Evolutionary conservation across 2,329 filamentous ascomycete genomes (phyloP).

Genomic region (Rhexocercosporidium sp.): DNA sequence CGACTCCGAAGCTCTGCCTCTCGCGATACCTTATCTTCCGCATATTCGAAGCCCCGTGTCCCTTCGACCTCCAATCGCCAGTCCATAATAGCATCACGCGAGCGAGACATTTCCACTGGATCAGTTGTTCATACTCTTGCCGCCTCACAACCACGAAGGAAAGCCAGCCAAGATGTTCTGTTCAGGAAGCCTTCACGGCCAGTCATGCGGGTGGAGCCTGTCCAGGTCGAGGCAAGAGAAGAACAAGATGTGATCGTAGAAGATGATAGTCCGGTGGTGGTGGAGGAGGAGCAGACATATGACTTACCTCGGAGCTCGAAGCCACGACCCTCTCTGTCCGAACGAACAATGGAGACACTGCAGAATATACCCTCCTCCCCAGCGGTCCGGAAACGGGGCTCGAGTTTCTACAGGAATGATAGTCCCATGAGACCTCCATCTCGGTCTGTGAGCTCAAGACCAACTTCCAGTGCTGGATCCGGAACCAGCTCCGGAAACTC

Average conservation of each 20-base stretch:
- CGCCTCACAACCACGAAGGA: conserved; percentile 22
- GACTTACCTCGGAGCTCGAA: conserved; percentile 23
- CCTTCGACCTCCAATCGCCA: conserved; percentile 22
- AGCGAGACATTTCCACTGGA: conserved; percentile 24
- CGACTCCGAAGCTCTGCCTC: conserved; percentile 37
- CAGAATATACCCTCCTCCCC: conserved; percentile 81
- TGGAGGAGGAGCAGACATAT: conserved; percentile 23
- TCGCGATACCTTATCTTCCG: conserved; percentile 30
- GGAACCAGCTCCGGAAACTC: conserved; percentile 48
- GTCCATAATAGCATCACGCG: conserved; percentile 13
- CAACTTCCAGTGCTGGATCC: conserved; percentile 58
- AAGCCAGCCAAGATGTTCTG: conserved; percentile 31
- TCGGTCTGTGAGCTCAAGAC: conserved; percentile 56
- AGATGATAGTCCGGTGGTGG: conserved; percentile 20
- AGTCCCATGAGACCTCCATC: conserved; percentile 57
- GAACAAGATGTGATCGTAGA: conserved; percentile 21
- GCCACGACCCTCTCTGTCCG: conserved; percentile 67
- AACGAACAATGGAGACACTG: conserved; percentile 86
- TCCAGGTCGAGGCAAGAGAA: background rate
- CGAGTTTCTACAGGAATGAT: conserved; percentile 74
- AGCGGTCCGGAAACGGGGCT: conserved; percentile 66
- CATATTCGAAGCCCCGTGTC: conserved; percentile 27
- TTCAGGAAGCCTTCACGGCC: conserved; percentile 32
- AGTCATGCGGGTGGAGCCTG: conserved; percentile 18
- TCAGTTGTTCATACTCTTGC: conserved; percentile 25